Evolutionary conservation across 768 basidiomycete genomes (phyloP), one percentile per base, ranked within the genome.

Genomic region (Mycena maculata): DNA sequence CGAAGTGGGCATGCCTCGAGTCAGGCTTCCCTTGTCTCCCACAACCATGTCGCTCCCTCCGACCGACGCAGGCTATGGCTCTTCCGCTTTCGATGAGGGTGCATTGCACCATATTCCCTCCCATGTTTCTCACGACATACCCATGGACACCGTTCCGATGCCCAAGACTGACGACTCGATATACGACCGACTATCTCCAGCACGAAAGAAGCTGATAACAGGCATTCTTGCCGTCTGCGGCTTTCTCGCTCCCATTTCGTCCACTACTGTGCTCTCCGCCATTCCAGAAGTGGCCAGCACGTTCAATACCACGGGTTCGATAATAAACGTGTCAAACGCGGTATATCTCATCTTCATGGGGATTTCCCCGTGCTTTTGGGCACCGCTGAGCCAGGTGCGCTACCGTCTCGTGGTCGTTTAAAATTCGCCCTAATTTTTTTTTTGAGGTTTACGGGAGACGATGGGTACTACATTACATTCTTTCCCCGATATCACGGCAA

Each of bases 361-460:
- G 0, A 28, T 71, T 39, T 67, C 69, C 10, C 69, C 69, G 22
- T 71, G 69, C 50, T 67, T 71, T 22, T 67, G 65, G 65, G 69
- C 61, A 20, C 69, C 69, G 16, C 44, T 71, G 47, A 71, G 69
- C 52, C 69, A 70, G 33, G 69, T 64, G 6, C 23, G 41, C 55
- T 11, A 25, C 25, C 44, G 18, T 50, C n/a, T 25, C 45, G 22
- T 44, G 23, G 22, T 5, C 8, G 9, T 30, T 28, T 15, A 0
- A 49, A 11, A 20, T 16, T 23, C 22, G 18, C n/a, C 10, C 4
- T 15, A 36, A 44, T 60, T n/a, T 54, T 22, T 25, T 28, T 13
- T n/a, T 7, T 20, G 15, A 71, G 69, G 69, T 71, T 28, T 71
- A 71, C 42, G 69, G 69, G 25, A 71, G 69, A 63, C 65, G 69